These are phyloP conservation scores for Picea abies DNA, from an alignment of 83 land plant genomes.

Conservation along the genomic window DNA sequence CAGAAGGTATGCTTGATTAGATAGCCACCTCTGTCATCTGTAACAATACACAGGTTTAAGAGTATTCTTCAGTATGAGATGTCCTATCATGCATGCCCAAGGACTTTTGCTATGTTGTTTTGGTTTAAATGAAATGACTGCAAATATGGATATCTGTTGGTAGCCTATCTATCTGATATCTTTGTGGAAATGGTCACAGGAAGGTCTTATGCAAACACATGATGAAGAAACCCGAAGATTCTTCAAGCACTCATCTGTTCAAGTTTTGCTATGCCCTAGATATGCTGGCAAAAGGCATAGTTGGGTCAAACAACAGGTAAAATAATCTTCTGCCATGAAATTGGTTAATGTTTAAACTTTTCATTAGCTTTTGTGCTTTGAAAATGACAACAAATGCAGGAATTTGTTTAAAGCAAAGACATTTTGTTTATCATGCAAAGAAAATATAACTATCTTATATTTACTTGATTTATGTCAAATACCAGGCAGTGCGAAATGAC, in stretches of 20 bases:
- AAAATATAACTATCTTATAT: neutral
- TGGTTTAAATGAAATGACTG: too few relatives aligned
- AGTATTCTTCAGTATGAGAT: neutral
- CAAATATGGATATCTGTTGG: too few relatives aligned
- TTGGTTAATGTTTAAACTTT: neutral
- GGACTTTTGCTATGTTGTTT: neutral
- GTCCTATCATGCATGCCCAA: neutral
- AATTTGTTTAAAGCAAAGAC: neutral
- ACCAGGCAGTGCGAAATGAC: too few relatives aligned
- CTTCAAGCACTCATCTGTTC: constrained; percentile 79
- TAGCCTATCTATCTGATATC: neutral
- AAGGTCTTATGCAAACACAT: constrained; percentile 75
- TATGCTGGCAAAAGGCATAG: constrained; percentile 69
- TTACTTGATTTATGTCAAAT: constrained; percentile 24
- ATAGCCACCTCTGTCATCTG: neutral
- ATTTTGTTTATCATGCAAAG: neutral
- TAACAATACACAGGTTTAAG: neutral
- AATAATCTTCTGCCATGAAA: neutral
- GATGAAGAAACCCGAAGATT: constrained; percentile 89
- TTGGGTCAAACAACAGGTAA: constrained; percentile 68
- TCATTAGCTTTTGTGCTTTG: neutral
- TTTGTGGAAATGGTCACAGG: constrained; percentile 23
- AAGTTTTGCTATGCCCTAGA: constrained; percentile 80
- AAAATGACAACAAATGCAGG: neutral
- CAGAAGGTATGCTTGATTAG: constrained; percentile 31